Evolutionary conservation across 371 early-diverging fungal species (phyloP).

Genomic region (Apophysomyces elegans): DNA sequence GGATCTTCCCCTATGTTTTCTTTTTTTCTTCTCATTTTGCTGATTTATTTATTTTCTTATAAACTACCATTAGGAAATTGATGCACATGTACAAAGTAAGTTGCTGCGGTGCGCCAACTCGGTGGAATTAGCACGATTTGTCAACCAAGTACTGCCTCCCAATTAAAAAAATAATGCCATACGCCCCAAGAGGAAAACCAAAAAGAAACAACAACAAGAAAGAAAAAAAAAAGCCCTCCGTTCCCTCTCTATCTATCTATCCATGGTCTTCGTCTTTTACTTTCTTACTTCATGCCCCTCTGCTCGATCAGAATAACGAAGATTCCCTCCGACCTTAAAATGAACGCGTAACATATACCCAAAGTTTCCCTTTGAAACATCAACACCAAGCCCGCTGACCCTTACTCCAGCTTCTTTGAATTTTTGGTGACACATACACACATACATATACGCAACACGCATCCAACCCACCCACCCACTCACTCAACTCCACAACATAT

Average conservation of each 20-base stretch:
- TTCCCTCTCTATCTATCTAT: not conserved
- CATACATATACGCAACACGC: too few relatives aligned
- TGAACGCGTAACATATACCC: too few relatives aligned
- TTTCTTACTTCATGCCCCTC: not conserved
- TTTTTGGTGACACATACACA: not conserved
- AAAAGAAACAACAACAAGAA: conserved; percentile 2
- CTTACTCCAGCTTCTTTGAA: not conserved
- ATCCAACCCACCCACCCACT: too few relatives aligned
- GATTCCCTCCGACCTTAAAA: not conserved
- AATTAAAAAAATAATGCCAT: conserved; percentile 8
- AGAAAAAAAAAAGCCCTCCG: not conserved
- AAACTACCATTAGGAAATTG: not conserved
- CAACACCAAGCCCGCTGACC: conserved; percentile 1
- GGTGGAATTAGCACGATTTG: conserved; percentile 31
- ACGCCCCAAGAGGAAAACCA: not conserved
- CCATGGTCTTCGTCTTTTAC: too few relatives aligned
- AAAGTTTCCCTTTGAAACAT: not conserved
- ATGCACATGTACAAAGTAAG: conserved; percentile 34
- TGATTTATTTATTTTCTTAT: not conserved
- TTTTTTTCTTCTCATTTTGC: not conserved
- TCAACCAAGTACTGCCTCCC: conserved; percentile 35
- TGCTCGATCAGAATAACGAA: too few relatives aligned
- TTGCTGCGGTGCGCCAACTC: conserved; percentile 31
- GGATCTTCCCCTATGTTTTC: not conserved
- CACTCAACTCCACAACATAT: not conserved